Percentiles rank a stretch among this genome's conserved stretches.
phyloP scores from a whole-genome alignment of 108 stramenopile genomes.

The Aurantiochytrium sp. region DNA sequence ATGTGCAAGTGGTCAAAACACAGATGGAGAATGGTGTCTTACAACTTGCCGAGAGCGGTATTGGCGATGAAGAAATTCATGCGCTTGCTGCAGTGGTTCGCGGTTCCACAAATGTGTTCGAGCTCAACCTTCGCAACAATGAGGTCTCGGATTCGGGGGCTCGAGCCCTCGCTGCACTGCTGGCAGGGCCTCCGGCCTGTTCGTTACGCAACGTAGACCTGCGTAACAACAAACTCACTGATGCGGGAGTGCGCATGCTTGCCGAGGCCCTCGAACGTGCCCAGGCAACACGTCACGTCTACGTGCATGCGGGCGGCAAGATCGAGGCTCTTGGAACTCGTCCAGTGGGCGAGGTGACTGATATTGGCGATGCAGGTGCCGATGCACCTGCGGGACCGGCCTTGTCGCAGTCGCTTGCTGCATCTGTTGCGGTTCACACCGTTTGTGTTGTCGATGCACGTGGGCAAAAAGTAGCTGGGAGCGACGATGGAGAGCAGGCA shows the following conservation, averaged over 20 bases:
- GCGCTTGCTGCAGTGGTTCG: slow-evolving; percentile 65
- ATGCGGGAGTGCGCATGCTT: slow-evolving; percentile 54
- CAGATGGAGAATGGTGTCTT: slow-evolving; percentile 52
- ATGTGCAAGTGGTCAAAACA: slow-evolving; percentile 69
- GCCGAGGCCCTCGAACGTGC: slow-evolving; percentile 67
- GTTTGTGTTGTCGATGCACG: slow-evolving; percentile 70
- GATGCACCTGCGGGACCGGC: too few species aligned
- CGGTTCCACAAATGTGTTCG: slow-evolving; percentile 56
- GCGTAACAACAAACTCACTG: slow-evolving; percentile 53
- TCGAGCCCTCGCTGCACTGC: slow-evolving; percentile 63
- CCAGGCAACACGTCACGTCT: slow-evolving; percentile 61
- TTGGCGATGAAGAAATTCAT: slow-evolving; percentile 61
- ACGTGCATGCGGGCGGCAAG: slow-evolving; percentile 74
- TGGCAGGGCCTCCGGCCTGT: slow-evolving; percentile 43
- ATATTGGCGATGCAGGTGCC: too few species aligned
- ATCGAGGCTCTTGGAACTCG: slow-evolving; percentile 70
- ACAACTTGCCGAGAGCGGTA: slow-evolving; percentile 63
- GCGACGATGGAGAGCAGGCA: neutral
- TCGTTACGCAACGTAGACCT: slow-evolving; percentile 57
- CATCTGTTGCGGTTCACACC: slow-evolving; percentile 50
- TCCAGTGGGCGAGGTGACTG: neutral
- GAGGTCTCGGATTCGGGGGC: slow-evolving; percentile 61
- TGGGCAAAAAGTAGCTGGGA: slow-evolving; percentile 35
- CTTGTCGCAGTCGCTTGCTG: neutral
- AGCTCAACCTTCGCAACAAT: slow-evolving; percentile 63